Conservation (phyloP, 1,284 basidiomycete genomes). For the Erythrobasidium hasegawianum region DNA sequence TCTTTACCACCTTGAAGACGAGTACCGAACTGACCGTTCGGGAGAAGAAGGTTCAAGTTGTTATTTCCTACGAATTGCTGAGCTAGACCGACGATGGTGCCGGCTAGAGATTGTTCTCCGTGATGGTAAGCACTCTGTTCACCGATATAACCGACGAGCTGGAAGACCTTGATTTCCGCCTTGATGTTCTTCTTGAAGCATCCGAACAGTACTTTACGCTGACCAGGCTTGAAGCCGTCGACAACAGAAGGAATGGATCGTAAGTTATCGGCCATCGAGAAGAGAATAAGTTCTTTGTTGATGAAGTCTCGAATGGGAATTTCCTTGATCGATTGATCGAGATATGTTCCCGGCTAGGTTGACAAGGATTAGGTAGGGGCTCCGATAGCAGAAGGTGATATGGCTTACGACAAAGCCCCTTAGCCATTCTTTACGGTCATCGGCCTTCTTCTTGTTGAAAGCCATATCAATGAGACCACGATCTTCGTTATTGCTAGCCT, state of each 20-base stretch:
- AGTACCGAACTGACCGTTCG: slow-evolving; percentile 96
- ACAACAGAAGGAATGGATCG: slow-evolving; percentile 89
- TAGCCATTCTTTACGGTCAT: slow-evolving; percentile 98
- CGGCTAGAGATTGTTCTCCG: slow-evolving; percentile 79
- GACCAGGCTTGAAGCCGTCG: slow-evolving; percentile 96
- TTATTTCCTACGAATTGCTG: slow-evolving; percentile 95
- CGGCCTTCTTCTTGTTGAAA: slow-evolving; percentile 99
- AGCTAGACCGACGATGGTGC: slow-evolving; percentile 90
- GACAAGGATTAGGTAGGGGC: slow-evolving; percentile 1
- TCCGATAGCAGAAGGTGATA: too few species aligned
- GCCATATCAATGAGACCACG: slow-evolving; percentile 90
- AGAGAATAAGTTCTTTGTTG: slow-evolving; percentile 95
- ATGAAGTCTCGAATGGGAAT: slow-evolving; percentile 93
- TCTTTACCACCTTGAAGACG: slow-evolving; percentile 82
- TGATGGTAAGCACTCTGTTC: slow-evolving; percentile 97
- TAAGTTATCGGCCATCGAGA: slow-evolving; percentile 99
- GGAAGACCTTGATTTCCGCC: slow-evolving; percentile 92
- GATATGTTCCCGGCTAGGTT: slow-evolving; percentile 79
- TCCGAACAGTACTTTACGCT: slow-evolving; percentile 92
- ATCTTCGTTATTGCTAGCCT: slow-evolving; percentile 74
- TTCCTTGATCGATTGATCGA: slow-evolving; percentile 82
- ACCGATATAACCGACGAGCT: slow-evolving; percentile 89
- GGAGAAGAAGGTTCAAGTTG: slow-evolving; percentile 85
- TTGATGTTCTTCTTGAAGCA: slow-evolving; percentile 93
- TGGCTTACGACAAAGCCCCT: slow-evolving; percentile 80